Base-by-base conservation (phyloP, 2,329 filamentous ascomycete species). In the Fusarium brachygibbosum region DNA sequence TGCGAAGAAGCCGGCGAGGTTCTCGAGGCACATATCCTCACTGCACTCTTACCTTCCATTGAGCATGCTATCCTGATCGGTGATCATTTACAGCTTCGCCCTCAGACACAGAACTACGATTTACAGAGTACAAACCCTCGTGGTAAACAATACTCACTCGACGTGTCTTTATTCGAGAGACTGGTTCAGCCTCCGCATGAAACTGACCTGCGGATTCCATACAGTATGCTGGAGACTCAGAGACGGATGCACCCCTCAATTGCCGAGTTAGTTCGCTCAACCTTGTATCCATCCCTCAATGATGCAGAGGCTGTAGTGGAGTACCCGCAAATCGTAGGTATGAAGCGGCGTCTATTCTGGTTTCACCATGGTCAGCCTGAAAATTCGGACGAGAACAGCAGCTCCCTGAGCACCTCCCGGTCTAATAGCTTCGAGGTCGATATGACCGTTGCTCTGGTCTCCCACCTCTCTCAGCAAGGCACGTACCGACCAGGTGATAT, bases 1-100 rank as follows among this genome's bases (percentile, higher is more conserved):
- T 90, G 87, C 34, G 90, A 93, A 74, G 90, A 93, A 71, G 90
- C 90, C 3, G 90, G 86, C 0, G 90, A 93, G 65, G 87, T 92
- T 0, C 79, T 92, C 32, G 90, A 93, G 74, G 82, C 87, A 0
- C 89, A 92, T 61, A 79, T 87, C 4, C 74, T 92, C 2, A 87
- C 87, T 0, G 83, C 89, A 0, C 75, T 92, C 6, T 78, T 90
- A 0, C 88, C 88, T 0, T 83, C 83, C 0, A 75, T 90, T 0
- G 83, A 91, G 73, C 89, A 55, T 23, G 41, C 52, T 23, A 55
- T 55, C 1, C 34, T 55, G 23, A 55, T 55, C 10, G 52, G 52
- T 10, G 52, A 55, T 17, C 31, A 55, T 23, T 6, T 55, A 7
- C 52, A 55, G 5, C 52, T 55, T 48, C 41, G 52, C 4, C 52